Evolutionary conservation across 768 basidiomycete genomes (phyloP).

Genomic region (Lactarius tabidus): DNA sequence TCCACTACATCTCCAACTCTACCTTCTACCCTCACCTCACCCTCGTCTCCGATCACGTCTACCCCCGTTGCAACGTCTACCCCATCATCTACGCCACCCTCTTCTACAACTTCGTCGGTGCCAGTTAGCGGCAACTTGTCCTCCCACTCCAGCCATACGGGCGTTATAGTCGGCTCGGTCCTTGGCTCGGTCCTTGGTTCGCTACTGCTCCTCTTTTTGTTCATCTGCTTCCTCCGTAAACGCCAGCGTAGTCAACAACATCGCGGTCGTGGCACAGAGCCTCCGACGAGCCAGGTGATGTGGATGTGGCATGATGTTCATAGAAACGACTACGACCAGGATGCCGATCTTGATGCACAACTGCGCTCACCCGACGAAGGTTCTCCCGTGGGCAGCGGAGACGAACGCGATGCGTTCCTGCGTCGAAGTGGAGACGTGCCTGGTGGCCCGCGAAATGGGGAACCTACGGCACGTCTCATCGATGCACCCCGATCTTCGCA

Average conservation of each 20-base stretch:
- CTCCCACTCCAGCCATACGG: neutral
- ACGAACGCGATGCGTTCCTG: conserved; percentile 65
- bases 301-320: conserved; percentile 26
- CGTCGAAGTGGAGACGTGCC: conserved; percentile 32
- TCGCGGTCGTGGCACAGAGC: neutral
- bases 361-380: conserved; percentile 51
- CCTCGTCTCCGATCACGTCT: conserved; percentile 7
- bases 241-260: conserved; percentile 29
- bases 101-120: neutral
- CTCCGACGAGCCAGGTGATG: conserved; percentile 16
- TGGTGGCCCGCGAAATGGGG: neutral
- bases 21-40: conserved; percentile 5
- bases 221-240: conserved; percentile 36
- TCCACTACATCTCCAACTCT: conserved; percentile 9
- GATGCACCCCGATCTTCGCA: conserved; percentile 4
- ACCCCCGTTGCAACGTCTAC: neutral
- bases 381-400: conserved; percentile 64
- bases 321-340: conserved; percentile 7
- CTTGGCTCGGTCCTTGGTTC: conserved; percentile 23
- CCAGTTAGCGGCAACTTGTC: conserved; percentile 2
- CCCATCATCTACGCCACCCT: neutral
- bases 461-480: conserved; percentile 21
- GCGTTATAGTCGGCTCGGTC: conserved; percentile 23
- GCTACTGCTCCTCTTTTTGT: conserved; percentile 14
- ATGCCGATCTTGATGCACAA: conserved; percentile 24